Evolutionary conservation across 495 filamentous ascomycete genomes (phyloP), one percentile per base, ranked within the genome.

Genomic region (Hypoxylon trugodes): DNA sequence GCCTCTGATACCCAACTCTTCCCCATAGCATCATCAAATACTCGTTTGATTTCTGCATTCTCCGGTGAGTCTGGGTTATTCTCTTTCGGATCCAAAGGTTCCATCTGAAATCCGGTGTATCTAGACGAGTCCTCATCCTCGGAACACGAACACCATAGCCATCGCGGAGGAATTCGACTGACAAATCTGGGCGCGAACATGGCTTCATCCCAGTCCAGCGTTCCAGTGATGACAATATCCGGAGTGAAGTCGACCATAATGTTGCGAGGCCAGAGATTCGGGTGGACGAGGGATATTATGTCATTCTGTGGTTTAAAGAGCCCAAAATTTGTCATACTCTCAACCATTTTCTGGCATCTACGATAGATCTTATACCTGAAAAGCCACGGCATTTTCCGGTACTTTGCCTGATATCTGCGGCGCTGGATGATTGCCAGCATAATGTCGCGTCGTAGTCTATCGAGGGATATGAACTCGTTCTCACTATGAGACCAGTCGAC

Each of bases 181-280:
- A 24, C 48, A 24, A 53, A 47, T 25, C 25, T 24, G 6, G 59
- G 59, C 30, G 33, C 59, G 21, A 53, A 61, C 7, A 41, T 0
- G 26, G 59, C 38, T 16, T 21, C 40, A 13, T 61, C 59, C 59
- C 59, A 61, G 16, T 54, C 59, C 10, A 61, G 16, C 5, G 41
- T 13, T 30, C 59, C 59, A 7, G 59, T 54, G 22, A 61, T 61
- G 18, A 25, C 21, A 12, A 52, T 32, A n/a, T 43, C 41, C 2
- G 48, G 33, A n/a, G 47, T 24, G 40, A 47, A 47, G 41, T 61
- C 59, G 2, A 61, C 59, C 48, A 61, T 52, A 12, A 61, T 61
- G 49, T 61, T 61, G 21, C 49, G 59, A 9, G 59, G 49, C n/a
- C 36, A 47, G 19, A 61, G 48, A 38, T 61, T 49, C 2, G 49